Evolutionary conservation across 2,329 filamentous ascomycete genomes (phyloP).

Genomic region (Coniochaeta sp.): DNA sequence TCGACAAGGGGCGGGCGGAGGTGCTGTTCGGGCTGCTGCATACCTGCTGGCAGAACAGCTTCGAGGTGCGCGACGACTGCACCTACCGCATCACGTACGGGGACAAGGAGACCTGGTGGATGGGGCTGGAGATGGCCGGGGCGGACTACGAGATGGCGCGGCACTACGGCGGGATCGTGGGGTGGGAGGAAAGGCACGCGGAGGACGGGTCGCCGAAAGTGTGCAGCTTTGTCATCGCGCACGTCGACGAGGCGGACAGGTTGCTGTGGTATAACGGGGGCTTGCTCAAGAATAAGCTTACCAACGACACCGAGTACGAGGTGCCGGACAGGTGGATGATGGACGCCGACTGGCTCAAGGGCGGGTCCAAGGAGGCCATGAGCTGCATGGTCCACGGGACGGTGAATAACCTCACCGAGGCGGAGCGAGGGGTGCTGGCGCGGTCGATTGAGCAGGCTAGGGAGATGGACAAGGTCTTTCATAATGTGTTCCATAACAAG

Average conservation of each 20-base stretch:
- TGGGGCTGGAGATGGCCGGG: conserved; percentile 31
- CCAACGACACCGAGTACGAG: conserved; percentile 21
- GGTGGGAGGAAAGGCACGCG: conserved; percentile 17
- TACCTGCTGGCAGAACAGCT: conserved; percentile 35
- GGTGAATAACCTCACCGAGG: background rate
- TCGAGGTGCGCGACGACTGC: conserved; percentile 27
- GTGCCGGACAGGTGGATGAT: conserved; percentile 32
- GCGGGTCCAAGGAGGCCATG: conserved; percentile 21
- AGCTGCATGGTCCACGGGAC: conserved; percentile 25
- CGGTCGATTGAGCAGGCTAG: conserved; percentile 12
- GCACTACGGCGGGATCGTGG: conserved; percentile 32
- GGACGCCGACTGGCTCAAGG: conserved; percentile 28
- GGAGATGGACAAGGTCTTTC: conserved; percentile 9
- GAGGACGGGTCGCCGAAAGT: conserved; percentile 12
- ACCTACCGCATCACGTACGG: conserved; percentile 34
- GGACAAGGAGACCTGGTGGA: conserved; percentile 39
- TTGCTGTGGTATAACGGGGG: conserved; percentile 36
- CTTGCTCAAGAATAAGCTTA: conserved; percentile 29
- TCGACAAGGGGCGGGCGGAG: conserved; percentile 28
- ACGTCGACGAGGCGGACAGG: conserved; percentile 27
- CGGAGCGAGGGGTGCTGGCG: conserved; percentile 3
- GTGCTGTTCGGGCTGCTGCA: conserved; percentile 32
- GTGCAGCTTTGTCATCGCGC: conserved; percentile 34
- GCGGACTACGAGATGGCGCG: conserved; percentile 29
- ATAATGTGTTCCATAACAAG: background rate